Conservation (phyloP, 129 eudicot species). For the Arctium lappa region DNA sequence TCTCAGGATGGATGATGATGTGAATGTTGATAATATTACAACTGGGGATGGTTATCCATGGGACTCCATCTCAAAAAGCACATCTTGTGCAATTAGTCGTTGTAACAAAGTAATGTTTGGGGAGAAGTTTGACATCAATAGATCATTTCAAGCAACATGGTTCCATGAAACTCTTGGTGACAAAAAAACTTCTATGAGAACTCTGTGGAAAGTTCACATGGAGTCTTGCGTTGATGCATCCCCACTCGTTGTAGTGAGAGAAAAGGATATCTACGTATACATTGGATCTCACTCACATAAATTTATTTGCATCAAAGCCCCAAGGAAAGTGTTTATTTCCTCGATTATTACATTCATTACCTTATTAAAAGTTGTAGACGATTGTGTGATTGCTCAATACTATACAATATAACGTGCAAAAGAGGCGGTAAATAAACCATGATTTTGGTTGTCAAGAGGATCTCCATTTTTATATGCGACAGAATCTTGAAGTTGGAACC, state of each 20-base stretch:
- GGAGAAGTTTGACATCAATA: conserved; percentile 27
- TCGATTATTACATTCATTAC: neutral
- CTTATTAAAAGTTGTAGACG: neutral
- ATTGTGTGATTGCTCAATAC: neutral
- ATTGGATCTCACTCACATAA: conserved; percentile 87
- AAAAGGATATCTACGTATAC: conserved; percentile 46
- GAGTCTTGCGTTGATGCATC: conserved; percentile 97
- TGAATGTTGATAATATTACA: conserved; percentile 16
- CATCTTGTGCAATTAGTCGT: conserved; percentile 55
- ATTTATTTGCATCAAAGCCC: conserved; percentile 67
- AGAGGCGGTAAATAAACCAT: no score
- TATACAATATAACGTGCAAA: neutral
- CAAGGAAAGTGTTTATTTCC: conserved; percentile 38
- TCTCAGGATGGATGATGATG: conserved; percentile 37
- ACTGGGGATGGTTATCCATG: conserved; percentile 20
- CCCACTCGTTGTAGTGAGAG: conserved; percentile 68
- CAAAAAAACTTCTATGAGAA: conserved; percentile 37
- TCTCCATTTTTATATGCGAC: no score
- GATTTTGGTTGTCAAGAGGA: no score
- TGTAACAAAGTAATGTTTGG: conserved; percentile 56
- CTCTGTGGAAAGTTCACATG: conserved; percentile 73
- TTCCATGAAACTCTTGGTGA: conserved; percentile 31
- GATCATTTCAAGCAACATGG: conserved; percentile 30
- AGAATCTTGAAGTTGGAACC: no score
- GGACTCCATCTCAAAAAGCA: conserved; percentile 22